Conservation (phyloP, 2,329 filamentous ascomycete genomes). For the Fusarium sp. region DNA sequence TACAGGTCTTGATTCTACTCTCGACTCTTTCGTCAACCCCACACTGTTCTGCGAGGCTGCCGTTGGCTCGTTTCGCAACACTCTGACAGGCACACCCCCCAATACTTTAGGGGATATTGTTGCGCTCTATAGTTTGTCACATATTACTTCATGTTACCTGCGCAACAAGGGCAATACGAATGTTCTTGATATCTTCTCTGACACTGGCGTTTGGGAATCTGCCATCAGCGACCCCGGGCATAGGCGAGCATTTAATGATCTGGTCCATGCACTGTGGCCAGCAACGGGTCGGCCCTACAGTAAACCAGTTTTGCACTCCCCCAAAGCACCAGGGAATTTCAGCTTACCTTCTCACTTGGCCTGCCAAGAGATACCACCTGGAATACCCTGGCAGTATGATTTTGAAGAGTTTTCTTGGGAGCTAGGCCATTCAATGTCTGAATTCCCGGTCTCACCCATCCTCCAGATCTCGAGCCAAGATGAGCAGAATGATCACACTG, state of each 20-base stretch:
- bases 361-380: no score
- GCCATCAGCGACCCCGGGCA: background rate
- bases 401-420: no score
- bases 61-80: background rate
- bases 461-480: background rate
- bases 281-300: background rate
- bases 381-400: no score
- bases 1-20: accelerated
- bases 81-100: accelerated
- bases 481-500: accelerated
- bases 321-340: accelerated
- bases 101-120: background rate
- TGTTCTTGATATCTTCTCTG: background rate
- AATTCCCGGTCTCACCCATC: accelerated
- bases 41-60: background rate
- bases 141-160: background rate
- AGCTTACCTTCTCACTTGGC: accelerated
- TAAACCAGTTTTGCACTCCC: accelerated
- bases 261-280: accelerated
- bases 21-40: background rate
- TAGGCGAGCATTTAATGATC: background rate
- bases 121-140: background rate
- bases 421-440: no score
- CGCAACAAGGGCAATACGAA: accelerated
- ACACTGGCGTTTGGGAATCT: background rate